Conservation (phyloP, 306 rosid genomes). For the Senna siamea region DNA sequence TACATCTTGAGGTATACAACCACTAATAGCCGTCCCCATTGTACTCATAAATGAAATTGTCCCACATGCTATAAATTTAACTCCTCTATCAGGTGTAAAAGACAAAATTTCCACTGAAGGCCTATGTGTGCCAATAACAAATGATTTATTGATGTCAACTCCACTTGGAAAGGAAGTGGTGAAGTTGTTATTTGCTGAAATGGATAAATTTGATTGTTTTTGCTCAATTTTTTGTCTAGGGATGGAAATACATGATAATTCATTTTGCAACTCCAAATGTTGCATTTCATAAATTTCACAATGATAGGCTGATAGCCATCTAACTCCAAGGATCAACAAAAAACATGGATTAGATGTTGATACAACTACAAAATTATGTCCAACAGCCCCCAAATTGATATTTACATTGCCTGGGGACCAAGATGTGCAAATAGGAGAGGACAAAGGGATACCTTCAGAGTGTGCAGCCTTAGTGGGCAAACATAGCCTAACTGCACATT, state of each 20-base stretch:
- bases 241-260: conserved; percentile 89
- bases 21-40: conserved; percentile 76
- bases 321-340: conserved; percentile 80
- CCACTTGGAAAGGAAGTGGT: conserved; percentile 53
- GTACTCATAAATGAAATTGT: conserved; percentile 67
- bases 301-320: conserved; percentile 54
- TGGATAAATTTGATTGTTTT: conserved; percentile 46
- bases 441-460: conserved; percentile 65
- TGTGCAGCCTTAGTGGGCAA: conserved; percentile 89
- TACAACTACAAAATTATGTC: conserved; percentile 79
- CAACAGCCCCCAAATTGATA: conserved; percentile 95
- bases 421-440: conserved; percentile 78
- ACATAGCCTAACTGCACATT: conserved; percentile 78
- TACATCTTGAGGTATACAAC: conserved; percentile 95
- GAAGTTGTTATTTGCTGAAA: conserved; percentile 43
- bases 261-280: conserved; percentile 72
- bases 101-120: conserved; percentile 87
- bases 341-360: conserved; percentile 92
- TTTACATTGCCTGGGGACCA: conserved; percentile 74
- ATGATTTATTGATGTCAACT: conserved; percentile 55
- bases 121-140: conserved; percentile 89
- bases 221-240: conserved; percentile 56
- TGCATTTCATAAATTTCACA: conserved; percentile 86
- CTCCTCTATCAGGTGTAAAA: conserved; percentile 56
- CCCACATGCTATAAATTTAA: conserved; percentile 73